A percentile compares a stretch with the other conserved stretches of the same genome.
Conservation (phyloP, 2,329 filamentous ascomycete species). For the Alternaria dauci region DNA sequence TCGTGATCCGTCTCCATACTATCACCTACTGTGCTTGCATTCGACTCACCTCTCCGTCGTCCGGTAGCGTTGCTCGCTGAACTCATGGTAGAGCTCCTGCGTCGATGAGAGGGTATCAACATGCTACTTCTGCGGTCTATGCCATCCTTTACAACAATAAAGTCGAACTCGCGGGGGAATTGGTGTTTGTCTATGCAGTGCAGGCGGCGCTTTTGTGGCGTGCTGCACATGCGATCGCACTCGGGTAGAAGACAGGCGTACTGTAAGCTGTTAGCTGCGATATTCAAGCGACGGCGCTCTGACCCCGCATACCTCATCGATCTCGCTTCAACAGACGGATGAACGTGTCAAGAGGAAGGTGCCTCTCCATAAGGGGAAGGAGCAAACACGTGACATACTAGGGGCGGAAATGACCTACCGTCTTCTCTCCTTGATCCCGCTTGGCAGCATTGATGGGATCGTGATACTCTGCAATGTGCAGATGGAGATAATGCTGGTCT, state of each 20-base stretch:
- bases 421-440: constrained; percentile 84
- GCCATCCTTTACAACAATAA: constrained; percentile 80
- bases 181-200: constrained; percentile 95
- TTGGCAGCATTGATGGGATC: constrained; percentile 78
- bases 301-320: not conserved
- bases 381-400: constrained; percentile 1
- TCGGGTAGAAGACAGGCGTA: constrained; percentile 90
- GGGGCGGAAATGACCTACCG: constrained; percentile 63
- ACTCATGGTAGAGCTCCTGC: constrained; percentile 40
- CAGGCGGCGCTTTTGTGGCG: constrained; percentile 81
- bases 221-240: constrained; percentile 85
- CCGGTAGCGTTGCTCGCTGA: constrained; percentile 16
- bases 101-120: constrained; percentile 60
- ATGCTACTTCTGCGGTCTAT: constrained; percentile 85
- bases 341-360: not conserved
- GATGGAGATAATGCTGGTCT: constrained; percentile 76
- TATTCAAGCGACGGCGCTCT: constrained; percentile 15
- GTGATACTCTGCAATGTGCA: constrained; percentile 93
- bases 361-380: not conserved
- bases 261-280: constrained; percentile 53
- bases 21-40: constrained; percentile 27
- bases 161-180: constrained; percentile 70
- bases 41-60: constrained; percentile 31
- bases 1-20: constrained; percentile 34
- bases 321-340: not conserved